phyloP scores from a whole-genome alignment of 768 basidiomycete genomes.

The Naganishia kalamii region DNA sequence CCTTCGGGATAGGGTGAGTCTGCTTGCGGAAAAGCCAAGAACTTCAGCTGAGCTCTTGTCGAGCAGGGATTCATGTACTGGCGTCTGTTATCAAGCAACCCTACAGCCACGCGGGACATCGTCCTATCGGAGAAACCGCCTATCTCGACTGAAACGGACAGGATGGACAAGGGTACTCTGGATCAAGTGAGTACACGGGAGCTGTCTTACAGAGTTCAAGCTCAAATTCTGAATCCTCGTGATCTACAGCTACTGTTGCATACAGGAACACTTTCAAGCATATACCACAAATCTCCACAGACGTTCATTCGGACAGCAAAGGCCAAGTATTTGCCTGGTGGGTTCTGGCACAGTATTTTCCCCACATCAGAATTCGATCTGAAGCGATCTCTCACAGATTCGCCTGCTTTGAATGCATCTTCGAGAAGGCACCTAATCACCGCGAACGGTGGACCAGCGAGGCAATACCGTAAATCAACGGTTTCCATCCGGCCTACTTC shows the following conservation, averaged over 20 bases:
- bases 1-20: constrained; percentile 67
- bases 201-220: not conserved
- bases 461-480: constrained; percentile 12
- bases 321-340: constrained; percentile 61
- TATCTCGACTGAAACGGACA: constrained; percentile 95
- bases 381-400: constrained; percentile 53
- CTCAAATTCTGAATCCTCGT: not conserved
- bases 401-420: constrained; percentile 77
- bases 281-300: constrained; percentile 96
- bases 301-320: constrained; percentile 89
- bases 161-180: constrained; percentile 92
- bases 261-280: constrained; percentile 86
- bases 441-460: constrained; percentile 14
- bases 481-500: constrained; percentile 60
- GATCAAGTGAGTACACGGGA: constrained; percentile 56
- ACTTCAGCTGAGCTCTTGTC: not conserved
- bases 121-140: constrained; percentile 89
- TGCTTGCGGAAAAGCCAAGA: not conserved
- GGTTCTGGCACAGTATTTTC: not conserved
- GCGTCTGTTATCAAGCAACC: constrained; percentile 91
- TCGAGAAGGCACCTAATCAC: constrained; percentile 53
- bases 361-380: not conserved
- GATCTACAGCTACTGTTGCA: constrained; percentile 62
- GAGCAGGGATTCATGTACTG: constrained; percentile 94
- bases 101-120: constrained; percentile 76